Evolutionary conservation across 768 basidiomycete species (phyloP), one percentile per base, ranked within the genome.

Genomic region (Lactarius evosmus): DNA sequence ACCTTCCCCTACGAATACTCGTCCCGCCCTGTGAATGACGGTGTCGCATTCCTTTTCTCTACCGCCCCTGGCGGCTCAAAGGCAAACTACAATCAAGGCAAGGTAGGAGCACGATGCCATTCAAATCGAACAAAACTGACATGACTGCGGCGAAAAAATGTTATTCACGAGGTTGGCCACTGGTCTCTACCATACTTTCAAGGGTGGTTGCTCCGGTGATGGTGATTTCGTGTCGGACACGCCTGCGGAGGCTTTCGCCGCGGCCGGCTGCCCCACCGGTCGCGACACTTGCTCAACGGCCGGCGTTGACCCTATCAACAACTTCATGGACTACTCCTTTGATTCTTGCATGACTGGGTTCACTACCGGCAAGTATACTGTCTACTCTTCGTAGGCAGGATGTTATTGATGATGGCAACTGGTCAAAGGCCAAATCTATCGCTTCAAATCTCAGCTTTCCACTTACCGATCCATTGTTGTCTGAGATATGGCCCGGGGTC

Each of bases 151-250:
- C 38, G 30, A 3, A 65, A 79, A 71, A 85, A 80, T 50, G 68
- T 81, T 64, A 82, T 79, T 17, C 84, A 85, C 70, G 84, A 85
- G 71, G 79, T 77, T 53, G 82, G 83, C n/a, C 83, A 85, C 74
- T 61, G 83, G 84, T 29, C 76, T 84, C 32, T 83, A 78, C 73
- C 83, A 84, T 75, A 83, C 83, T 30, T 84, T 83, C 80, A 79
- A 85, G 70, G 80, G 81, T 44, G 79, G 80, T 27, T 82, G 78
- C 74, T 55, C 41, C 58, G 59, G 66, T 50, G 60, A 67, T 32
- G 82, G 80, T 29, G 81, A 83, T n/a, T n/a, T n/a, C n/a, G n/a
- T n/a, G n/a, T n/a, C n/a, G n/a, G n/a, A n/a, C n/a, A n/a, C n/a
- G n/a, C n/a, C n/a, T n/a, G n/a, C n/a, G n/a, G n/a, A n/a, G n/a